Evolutionary conservation across 306 rosid species (phyloP), one percentile per base, ranked within the genome.

Genomic region (Cucurbita ficifolia): DNA sequence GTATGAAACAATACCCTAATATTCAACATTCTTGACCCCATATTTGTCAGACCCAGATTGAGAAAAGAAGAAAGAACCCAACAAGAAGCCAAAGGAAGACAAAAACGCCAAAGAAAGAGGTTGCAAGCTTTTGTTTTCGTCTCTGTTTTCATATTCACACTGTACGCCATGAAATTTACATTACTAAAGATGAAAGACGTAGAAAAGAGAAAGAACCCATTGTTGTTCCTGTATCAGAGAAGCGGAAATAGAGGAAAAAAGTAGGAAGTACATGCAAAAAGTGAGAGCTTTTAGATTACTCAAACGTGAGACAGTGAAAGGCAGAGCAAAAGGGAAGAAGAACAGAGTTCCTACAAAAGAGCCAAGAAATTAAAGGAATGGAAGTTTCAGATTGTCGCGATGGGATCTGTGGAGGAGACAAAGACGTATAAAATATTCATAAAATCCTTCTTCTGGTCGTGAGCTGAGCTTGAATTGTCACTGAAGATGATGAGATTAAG

Each of bases 361-460:
- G 56, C 57, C 58, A 57, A 74, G 57, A 57, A 74, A 48, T 18
- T 50, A 49, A 63, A 36, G 50, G 52, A 49, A 63, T 62, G 50
- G 52, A 18, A 24, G 7, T 65, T 79, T 82, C 84, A 80, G 87
- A 83, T 87, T 75, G 83, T 75, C 82, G 53, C 75, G 48, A 46
- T 84, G 79, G 81, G 81, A 83, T 88, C 90, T 86, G 90, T 75
- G 79, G 83, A 81, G 76, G 76, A 84, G 81, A 83, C 79, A 88
- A 22, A 17, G 84, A 86, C 85, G 81, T 10, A 43, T 8, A 45
- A 76, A 49, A 45, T 19, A 63, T 48, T 62, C 17, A 57, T 56
- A 9, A 57, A 49, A 17, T 45, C 45, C 29, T 53, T n/a, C 38
- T 48, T 48, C 24, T 10, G 22, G 5, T 60, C 7, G 10, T 39